Evolutionary conservation across 441 rosid species (phyloP).

Genomic region (Euphorbia schlechtendalii): DNA sequence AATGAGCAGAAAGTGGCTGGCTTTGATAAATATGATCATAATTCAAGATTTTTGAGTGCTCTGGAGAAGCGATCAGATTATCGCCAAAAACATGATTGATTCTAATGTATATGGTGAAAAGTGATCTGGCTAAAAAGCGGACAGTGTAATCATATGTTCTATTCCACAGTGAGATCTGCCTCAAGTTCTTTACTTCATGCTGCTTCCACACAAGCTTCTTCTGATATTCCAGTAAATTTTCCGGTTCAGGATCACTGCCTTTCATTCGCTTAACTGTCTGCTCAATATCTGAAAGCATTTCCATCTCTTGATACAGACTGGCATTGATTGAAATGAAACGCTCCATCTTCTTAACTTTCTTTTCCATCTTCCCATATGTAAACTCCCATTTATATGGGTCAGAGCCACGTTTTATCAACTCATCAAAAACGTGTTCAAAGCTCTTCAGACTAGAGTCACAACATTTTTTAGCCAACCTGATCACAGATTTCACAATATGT

Average conservation of each 20-base stretch:
- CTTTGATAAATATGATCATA: conserved; percentile 53
- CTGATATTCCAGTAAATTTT: conserved; percentile 54
- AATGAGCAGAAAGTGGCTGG: conserved; percentile 64
- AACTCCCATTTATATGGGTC: conserved; percentile 74
- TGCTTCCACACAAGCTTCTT: conserved; percentile 82
- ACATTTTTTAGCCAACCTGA: conserved; percentile 70
- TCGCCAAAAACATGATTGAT: conserved; percentile 63
- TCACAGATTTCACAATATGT: conserved; percentile 59
- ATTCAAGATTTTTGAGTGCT: conserved; percentile 35
- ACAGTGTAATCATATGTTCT: conserved; percentile 73
- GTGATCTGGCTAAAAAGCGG: conserved; percentile 56
- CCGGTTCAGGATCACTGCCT: conserved; percentile 47
- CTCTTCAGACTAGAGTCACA: conserved; percentile 52
- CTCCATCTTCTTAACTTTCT: conserved; percentile 86
- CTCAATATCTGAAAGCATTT: conserved; percentile 66
- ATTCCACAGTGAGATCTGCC: conserved; percentile 81
- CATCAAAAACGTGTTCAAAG: conserved; percentile 52
- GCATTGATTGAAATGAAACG: conserved; percentile 64
- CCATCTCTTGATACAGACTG: conserved; percentile 83
- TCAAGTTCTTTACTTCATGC: conserved; percentile 74
- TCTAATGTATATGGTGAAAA: conserved; percentile 67
- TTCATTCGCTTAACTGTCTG: conserved; percentile 75
- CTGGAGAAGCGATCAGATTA: conserved; percentile 32
- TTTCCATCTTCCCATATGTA: conserved; percentile 73
- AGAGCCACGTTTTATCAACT: conserved; percentile 41